A percentile compares a stretch with the other conserved stretches of the same genome.
Evolutionary conservation across 1,284 basidiomycete genomes (phyloP).

Genomic region (Fistulinella cinereoalba): DNA sequence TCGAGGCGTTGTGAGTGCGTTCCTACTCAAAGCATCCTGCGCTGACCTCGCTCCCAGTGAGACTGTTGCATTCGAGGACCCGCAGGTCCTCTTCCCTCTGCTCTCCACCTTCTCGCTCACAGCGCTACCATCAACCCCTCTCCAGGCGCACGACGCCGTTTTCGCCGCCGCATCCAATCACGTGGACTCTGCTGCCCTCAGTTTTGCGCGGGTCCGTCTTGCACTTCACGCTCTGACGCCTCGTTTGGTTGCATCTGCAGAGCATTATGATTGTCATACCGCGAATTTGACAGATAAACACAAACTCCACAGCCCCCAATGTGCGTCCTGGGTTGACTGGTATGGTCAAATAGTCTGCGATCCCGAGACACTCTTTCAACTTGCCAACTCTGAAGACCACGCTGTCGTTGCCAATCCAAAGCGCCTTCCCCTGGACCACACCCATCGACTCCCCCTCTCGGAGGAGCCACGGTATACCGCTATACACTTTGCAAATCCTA

Average conservation of each 20-base stretch:
- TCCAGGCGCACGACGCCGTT: slow-evolving; percentile 53
- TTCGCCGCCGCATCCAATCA: slow-evolving; percentile 49
- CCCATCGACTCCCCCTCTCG: slow-evolving; percentile 46
- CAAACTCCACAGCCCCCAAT: slow-evolving; percentile 33
- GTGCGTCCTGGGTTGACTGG: slow-evolving; percentile 88
- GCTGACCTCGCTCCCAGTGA: slow-evolving; percentile 42
- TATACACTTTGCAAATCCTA: slow-evolving; percentile 68
- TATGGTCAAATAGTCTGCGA: slow-evolving; percentile 76
- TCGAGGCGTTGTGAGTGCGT: slow-evolving; percentile 76
- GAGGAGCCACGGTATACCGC: slow-evolving; percentile 54
- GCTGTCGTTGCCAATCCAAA: slow-evolving; percentile 37
- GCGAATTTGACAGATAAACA: slow-evolving; percentile 32
- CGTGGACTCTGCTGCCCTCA: slow-evolving; percentile 46
- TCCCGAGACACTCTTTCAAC: slow-evolving; percentile 55
- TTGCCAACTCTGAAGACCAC: slow-evolving; percentile 36
- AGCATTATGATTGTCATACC: slow-evolving; percentile 54
- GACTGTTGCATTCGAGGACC: slow-evolving; percentile 42
- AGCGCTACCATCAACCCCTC: slow-evolving; percentile 35
- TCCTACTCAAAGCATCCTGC: not conserved
- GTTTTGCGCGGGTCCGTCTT: slow-evolving; percentile 59
- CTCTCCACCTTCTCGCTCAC: slow-evolving; percentile 23
- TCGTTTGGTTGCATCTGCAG: slow-evolving; percentile 71
- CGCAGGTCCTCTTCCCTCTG: slow-evolving; percentile 24
- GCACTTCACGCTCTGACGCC: slow-evolving; percentile 69
- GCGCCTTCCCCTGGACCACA: slow-evolving; percentile 70